Percentiles rank a stretch among this genome's conserved stretches.
phyloP scores from a whole-genome alignment of 2,329 filamentous ascomycete species.

The Cordyceps cicadae region DNA sequence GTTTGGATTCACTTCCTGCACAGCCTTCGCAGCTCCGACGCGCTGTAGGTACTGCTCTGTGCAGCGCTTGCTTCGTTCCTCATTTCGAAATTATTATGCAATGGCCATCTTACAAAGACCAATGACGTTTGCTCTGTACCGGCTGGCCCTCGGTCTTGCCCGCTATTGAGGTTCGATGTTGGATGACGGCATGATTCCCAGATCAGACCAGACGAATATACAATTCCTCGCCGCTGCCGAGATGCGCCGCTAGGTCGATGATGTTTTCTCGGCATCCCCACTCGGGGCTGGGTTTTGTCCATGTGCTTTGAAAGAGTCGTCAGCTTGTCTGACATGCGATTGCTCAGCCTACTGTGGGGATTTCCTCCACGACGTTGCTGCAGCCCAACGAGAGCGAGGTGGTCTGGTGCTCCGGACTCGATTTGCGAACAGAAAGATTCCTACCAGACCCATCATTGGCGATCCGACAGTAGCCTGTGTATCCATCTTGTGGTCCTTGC shows the following conservation, averaged over 20 bases:
- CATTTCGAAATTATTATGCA: not conserved
- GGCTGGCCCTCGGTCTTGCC: not conserved
- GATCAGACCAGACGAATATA: not conserved
- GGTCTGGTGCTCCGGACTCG: not conserved
- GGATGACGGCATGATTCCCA: not conserved
- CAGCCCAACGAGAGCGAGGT: not conserved
- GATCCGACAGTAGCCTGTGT: not conserved
- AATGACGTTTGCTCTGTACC: not conserved
- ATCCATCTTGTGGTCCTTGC: conserved; percentile 1
- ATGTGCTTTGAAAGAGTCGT: not conserved
- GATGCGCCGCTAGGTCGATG: not conserved
- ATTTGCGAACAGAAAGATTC: not conserved
- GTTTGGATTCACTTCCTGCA: not conserved
- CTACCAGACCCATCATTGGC: not conserved
- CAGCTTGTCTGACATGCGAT: not conserved
- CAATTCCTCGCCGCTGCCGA: not conserved
- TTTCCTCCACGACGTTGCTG: not conserved
- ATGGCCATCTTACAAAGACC: not conserved
- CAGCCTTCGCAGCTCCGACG: conserved; percentile 6
- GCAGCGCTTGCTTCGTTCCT: not conserved
- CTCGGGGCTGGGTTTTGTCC: not conserved
- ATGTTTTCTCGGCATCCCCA: not conserved
- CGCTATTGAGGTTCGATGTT: not conserved
- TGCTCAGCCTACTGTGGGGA: not conserved
- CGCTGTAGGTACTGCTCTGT: not conserved